Percentiles rank a stretch among this genome's conserved stretches.
Evolutionary conservation across 345 rosid genomes (phyloP).

Genomic region (Aquilaria yunnanensis): DNA sequence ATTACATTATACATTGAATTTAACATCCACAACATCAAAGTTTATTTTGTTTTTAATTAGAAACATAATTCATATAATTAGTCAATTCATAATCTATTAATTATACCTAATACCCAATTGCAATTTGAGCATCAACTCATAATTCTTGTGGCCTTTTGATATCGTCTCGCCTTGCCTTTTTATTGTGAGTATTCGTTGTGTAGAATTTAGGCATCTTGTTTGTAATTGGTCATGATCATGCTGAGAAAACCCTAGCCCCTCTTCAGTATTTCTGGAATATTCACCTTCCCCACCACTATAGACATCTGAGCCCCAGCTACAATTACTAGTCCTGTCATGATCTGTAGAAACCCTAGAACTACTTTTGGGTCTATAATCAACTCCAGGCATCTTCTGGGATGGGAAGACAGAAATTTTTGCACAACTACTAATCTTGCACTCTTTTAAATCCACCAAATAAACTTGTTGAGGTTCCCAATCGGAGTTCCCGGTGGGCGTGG

Average conservation of each 20-base stretch:
- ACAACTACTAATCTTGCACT: constrained; percentile 44
- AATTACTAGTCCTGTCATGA: constrained; percentile 59
- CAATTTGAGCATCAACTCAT: constrained; percentile 89
- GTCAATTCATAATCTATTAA: too few relatives aligned
- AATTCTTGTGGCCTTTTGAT: constrained; percentile 83
- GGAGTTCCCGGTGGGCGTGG: constrained; percentile 23
- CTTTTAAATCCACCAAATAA: constrained; percentile 41
- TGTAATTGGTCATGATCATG: too few relatives aligned
- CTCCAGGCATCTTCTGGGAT: constrained; percentile 63
- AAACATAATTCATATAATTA: too few relatives aligned
- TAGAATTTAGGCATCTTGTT: background rate
- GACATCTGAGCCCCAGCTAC: constrained; percentile 23
- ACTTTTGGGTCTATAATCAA: constrained; percentile 38
- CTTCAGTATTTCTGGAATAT: too few relatives aligned
- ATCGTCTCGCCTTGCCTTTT: constrained; percentile 78
- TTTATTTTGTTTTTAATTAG: too few relatives aligned
- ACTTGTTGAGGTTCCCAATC: constrained; percentile 80
- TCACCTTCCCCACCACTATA: constrained; percentile 17
- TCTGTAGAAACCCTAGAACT: constrained; percentile 31
- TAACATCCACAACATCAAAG: too few relatives aligned
- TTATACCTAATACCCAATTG: constrained; percentile 88
- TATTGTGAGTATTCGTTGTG: constrained; percentile 22
- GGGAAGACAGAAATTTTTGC: constrained; percentile 58
- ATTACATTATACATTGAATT: too few relatives aligned
- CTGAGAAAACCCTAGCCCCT: too few relatives aligned